Conservation (phyloP, 2,329 filamentous ascomycete species). For the Emydomyces testavorans region DNA sequence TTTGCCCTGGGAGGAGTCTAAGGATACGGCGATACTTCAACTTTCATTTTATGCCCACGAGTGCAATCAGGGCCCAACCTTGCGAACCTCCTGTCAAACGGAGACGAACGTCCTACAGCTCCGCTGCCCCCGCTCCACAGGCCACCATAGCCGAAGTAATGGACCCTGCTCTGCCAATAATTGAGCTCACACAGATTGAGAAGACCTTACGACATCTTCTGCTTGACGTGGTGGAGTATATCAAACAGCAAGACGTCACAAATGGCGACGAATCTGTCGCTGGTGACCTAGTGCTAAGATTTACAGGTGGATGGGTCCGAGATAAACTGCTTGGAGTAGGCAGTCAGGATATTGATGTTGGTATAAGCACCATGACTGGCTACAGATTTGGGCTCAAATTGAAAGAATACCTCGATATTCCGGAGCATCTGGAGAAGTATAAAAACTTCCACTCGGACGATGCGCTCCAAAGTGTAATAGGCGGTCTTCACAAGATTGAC, state of each 20-base stretch:
- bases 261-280: slow-evolving; percentile 17
- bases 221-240: slow-evolving; percentile 65
- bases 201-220: slow-evolving; percentile 61
- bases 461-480: slow-evolving; percentile 44
- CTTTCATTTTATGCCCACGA: slow-evolving; percentile 5
- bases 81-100: slow-evolving; percentile 25
- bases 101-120: slow-evolving; percentile 23
- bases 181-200: slow-evolving; percentile 59
- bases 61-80: slow-evolving; percentile 14
- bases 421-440: slow-evolving; percentile 33
- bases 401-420: slow-evolving; percentile 34
- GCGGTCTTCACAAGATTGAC: slow-evolving; percentile 74
- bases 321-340: slow-evolving; percentile 39
- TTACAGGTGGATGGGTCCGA: slow-evolving; percentile 42
- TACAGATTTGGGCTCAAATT: slow-evolving; percentile 37
- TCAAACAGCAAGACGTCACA: slow-evolving; percentile 38
- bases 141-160: slow-evolving; percentile 10
- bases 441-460: slow-evolving; percentile 36
- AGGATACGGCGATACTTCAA: neutral
- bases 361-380: slow-evolving; percentile 41
- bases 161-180: slow-evolving; percentile 19
- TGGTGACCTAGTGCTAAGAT: slow-evolving; percentile 32
- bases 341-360: slow-evolving; percentile 41
- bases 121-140: slow-evolving; percentile 13
- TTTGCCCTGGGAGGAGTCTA: neutral